phyloP scores from a whole-genome alignment of 192 early-diverging fungal genomes.

The Linnemannia elongata region DNA sequence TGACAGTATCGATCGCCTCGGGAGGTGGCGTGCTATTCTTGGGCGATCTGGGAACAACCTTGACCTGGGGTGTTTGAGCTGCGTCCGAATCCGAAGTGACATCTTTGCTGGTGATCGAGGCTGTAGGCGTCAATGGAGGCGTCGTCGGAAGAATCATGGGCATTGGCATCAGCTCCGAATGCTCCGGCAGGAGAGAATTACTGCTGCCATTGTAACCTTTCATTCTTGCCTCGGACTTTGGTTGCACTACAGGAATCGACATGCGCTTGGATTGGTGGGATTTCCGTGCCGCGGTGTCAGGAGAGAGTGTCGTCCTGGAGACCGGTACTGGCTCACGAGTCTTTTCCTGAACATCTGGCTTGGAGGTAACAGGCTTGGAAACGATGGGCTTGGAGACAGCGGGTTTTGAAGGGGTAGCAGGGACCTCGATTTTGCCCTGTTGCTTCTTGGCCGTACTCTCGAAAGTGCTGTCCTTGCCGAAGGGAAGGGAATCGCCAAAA shows the following conservation, averaged over 20 bases:
- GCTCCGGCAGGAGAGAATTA: neutral
- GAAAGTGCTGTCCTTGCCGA: constrained; percentile 22
- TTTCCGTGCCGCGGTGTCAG: constrained; percentile 22
- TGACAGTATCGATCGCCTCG: neutral
- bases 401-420: neutral
- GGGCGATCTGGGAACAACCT: constrained; percentile 14
- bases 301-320: constrained; percentile 1
- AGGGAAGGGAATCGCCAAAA: constrained; percentile 36
- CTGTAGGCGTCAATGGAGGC: constrained; percentile 47
- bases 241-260: constrained; percentile 42
- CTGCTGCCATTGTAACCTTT: neutral
- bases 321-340: neutral
- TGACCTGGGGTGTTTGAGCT: constrained; percentile 18
- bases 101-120: constrained; percentile 38
- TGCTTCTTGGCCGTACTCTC: constrained; percentile 18
- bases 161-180: neutral
- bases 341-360: neutral
- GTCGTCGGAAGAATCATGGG: constrained; percentile 11
- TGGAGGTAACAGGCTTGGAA: constrained; percentile 1
- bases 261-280: constrained; percentile 11
- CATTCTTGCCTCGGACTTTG: constrained; percentile 42
- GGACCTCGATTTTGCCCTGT: neutral
- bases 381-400: neutral
- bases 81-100: constrained; percentile 45
- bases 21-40: neutral